These are phyloP conservation scores for Tolypocladium capitatum DNA, from an alignment of 2,329 filamentous ascomycete species.

Conservation along the genomic window DNA sequence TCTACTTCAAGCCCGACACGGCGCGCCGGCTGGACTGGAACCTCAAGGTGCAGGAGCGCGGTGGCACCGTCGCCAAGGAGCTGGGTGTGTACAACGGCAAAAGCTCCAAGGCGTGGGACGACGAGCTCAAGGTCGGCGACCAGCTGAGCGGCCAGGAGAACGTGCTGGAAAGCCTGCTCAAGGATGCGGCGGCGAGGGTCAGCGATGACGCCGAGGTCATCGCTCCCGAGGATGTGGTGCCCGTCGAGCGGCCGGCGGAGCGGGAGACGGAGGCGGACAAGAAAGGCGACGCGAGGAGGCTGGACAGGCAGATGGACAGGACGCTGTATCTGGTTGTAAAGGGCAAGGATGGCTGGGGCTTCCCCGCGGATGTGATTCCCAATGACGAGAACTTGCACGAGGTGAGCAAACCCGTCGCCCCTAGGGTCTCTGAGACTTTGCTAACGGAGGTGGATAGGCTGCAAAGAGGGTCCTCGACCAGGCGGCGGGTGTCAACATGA, in stretches of 20 bases:
- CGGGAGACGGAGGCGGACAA: constrained; percentile 68
- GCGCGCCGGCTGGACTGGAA: constrained; percentile 81
- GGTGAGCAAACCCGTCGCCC: constrained; percentile 39
- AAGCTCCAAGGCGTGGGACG: constrained; percentile 67
- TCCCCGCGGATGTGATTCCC: constrained; percentile 59
- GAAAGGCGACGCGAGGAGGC: constrained; percentile 57
- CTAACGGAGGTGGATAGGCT: constrained; percentile 39
- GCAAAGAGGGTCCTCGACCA: constrained; percentile 67
- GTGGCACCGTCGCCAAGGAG: constrained; percentile 64
- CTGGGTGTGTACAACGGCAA: constrained; percentile 71
- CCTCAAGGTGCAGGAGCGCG: constrained; percentile 63
- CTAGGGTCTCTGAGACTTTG: background rate
- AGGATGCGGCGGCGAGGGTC: constrained; percentile 57
- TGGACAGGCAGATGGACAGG: constrained; percentile 67
- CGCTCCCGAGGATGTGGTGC: constrained; percentile 44
- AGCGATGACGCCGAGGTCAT: constrained; percentile 48
- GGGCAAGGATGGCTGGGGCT: constrained; percentile 64
- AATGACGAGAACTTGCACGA: constrained; percentile 67
- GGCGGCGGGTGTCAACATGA: constrained; percentile 86
- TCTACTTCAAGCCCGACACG: constrained; percentile 91
- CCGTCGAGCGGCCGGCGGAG: constrained; percentile 55
- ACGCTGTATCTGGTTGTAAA: constrained; percentile 84
- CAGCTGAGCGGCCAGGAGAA: constrained; percentile 48
- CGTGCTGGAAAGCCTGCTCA: constrained; percentile 55
- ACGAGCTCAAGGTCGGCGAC: constrained; percentile 72